Conservation (phyloP, 495 filamentous ascomycete genomes). For the Neohortaea acidophila region DNA sequence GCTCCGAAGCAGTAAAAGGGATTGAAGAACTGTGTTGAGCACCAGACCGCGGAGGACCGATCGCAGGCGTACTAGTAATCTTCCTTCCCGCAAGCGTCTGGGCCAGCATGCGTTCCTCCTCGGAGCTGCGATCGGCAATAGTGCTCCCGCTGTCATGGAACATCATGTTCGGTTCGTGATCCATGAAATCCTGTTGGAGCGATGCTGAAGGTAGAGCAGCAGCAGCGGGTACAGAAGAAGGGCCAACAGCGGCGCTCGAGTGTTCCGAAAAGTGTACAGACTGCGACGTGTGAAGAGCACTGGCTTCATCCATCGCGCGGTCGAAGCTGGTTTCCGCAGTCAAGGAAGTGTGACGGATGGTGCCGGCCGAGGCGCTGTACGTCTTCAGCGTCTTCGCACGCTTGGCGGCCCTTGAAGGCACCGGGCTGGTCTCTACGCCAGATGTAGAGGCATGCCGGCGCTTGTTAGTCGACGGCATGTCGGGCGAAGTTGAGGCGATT, state of each 20-base stretch:
- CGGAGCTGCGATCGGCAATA: conserved; percentile 2
- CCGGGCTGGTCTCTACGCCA: background rate
- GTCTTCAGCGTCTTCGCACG: conserved; percentile 12
- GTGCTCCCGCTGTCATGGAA: conserved; percentile 16
- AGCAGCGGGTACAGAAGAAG: no score
- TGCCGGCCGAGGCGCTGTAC: conserved; percentile 3
- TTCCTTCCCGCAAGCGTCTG: background rate
- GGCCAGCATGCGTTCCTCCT: conserved; percentile 7
- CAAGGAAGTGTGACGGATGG: background rate
- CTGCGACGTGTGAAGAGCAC: background rate
- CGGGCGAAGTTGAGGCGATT: background rate
- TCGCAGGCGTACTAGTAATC: background rate
- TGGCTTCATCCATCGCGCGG: background rate
- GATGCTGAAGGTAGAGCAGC: conserved; percentile 9
- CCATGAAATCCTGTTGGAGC: conserved; percentile 7
- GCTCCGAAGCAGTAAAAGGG: no score
- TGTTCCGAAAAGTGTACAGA: conserved; percentile 9
- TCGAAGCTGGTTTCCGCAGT: background rate
- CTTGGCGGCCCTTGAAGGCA: background rate
- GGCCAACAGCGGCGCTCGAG: conserved; percentile 4
- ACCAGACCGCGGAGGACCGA: no score
- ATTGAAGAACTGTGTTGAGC: no score
- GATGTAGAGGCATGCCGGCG: background rate
- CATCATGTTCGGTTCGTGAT: conserved; percentile 17
- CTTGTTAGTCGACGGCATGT: background rate